Conservation (phyloP, 2,329 filamentous ascomycete species). For the Fusarium xylarioides region DNA sequence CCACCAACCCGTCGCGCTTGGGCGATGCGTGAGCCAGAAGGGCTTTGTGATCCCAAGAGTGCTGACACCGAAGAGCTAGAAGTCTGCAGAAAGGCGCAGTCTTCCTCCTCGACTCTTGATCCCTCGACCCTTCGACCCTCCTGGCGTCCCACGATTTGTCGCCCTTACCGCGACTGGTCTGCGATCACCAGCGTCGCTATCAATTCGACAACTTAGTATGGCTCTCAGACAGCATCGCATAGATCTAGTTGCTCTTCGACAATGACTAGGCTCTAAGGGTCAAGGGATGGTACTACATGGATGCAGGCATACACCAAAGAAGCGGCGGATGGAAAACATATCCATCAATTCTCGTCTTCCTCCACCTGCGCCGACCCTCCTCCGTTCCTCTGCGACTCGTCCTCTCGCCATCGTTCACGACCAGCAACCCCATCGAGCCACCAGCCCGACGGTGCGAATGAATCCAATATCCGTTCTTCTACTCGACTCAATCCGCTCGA, state of each 20-base stretch:
- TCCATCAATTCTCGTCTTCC: not conserved
- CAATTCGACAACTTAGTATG: not conserved
- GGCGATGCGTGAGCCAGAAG: not conserved
- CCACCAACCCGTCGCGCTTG: accelerated
- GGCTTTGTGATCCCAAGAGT: too few relatives aligned
- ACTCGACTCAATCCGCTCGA: accelerated
- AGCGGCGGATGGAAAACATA: too few relatives aligned
- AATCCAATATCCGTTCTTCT: not conserved
- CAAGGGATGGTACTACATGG: too few relatives aligned
- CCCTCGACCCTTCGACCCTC: too few relatives aligned
- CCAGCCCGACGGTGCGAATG: not conserved
- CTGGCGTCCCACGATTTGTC: accelerated
- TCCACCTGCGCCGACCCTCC: not conserved
- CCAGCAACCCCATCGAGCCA: not conserved
- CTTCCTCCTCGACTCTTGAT: not conserved
- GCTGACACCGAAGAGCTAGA: accelerated
- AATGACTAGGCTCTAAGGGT: accelerated
- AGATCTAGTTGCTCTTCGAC: not conserved
- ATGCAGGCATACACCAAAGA: not conserved
- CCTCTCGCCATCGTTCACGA: not conserved
- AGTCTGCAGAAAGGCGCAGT: accelerated
- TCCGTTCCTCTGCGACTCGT: not conserved
- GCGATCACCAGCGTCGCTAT: not conserved
- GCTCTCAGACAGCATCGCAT: not conserved
- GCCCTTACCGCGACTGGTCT: accelerated